Base-by-base conservation (phyloP, 805 yeast species). In the Priceomyces carsonii region DNA sequence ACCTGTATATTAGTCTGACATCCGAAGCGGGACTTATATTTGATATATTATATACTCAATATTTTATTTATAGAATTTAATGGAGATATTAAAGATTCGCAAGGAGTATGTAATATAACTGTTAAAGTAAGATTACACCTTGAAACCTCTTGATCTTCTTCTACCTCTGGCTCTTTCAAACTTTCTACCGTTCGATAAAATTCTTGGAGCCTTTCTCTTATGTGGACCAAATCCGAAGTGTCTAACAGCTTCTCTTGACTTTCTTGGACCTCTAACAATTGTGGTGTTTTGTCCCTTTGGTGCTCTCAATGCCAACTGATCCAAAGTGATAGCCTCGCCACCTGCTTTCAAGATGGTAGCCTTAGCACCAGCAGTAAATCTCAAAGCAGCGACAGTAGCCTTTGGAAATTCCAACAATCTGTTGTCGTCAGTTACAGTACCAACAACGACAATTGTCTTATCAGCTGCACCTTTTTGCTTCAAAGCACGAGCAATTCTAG, bases 91-190 rank as follows among this genome's bases (percentile, higher is more conserved):
- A n/a, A n/a, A n/a, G n/a, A n/a, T n/a, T n/a, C n/a, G n/a, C n/a
- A n/a, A n/a, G n/a, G n/a, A n/a, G n/a, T n/a, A n/a, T n/a, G n/a
- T n/a, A n/a, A n/a, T n/a, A n/a, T n/a, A n/a, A n/a, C n/a, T n/a
- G n/a, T 20, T 22, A 27, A 32, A 15, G 18, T 15, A 20, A 36
- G 33, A 26, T 88, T 91, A 93, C 78, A 93, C 99, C 86, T 93
- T 93, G 99, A 93, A 93, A 80, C 96, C 99, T 84, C 95, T 89
- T 58, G 98, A 90, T 73, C 80, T 84, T 80, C 99, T 83, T 77
- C 85, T 95, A 84, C 99, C 99, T 87, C 99, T 93, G 66, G 97
- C 99, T 78, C 93, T 89, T 84, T 93, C 99, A 84, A 93, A 93
- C 80, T 93, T 93, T 85, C 98, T 93, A 74, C 99, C 99, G 73